Evolutionary conservation across 192 early-diverging fungal genomes (phyloP).

Genomic region (Pilobolus umbonatus): DNA sequence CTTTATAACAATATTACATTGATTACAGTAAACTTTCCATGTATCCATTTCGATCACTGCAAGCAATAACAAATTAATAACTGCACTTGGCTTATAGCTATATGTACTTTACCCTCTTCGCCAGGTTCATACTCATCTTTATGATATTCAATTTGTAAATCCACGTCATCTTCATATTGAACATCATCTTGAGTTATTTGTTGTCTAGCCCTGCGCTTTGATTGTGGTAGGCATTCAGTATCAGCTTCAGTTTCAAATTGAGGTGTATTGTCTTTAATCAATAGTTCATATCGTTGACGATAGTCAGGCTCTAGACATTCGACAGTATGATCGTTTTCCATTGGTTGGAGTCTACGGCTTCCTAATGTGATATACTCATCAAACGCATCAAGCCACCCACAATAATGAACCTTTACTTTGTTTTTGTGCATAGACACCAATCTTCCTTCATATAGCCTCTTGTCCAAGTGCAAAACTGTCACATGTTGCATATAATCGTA

Average conservation of each 20-base stretch:
- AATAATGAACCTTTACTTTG: conserved; percentile 35
- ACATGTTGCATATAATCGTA: conserved; percentile 39
- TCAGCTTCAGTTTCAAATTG: background rate
- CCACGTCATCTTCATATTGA: background rate
- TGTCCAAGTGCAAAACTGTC: conserved; percentile 32
- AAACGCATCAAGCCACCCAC: conserved; percentile 27
- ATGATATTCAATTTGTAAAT: conserved; percentile 11
- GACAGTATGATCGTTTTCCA: conserved; percentile 33
- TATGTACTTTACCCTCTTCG: conserved; percentile 11
- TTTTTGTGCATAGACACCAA: conserved; percentile 31
- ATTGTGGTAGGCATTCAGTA: no score
- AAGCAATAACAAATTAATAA: background rate
- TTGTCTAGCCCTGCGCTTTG: background rate
- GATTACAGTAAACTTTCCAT: conserved; percentile 73
- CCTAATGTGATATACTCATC: conserved; percentile 33
- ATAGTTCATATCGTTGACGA: conserved; percentile 1
- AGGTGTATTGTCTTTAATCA: background rate
- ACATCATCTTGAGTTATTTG: background rate
- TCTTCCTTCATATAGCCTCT: conserved; percentile 35
- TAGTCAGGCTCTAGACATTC: conserved; percentile 26
- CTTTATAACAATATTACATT: conserved; percentile 73
- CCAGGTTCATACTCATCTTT: conserved; percentile 7
- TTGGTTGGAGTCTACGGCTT: conserved; percentile 29
- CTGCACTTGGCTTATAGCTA: background rate
- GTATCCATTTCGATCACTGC: conserved; percentile 21